Evolutionary conservation across 139 green algal genomes (phyloP), one percentile per base, ranked within the genome.

Genomic region (Chara braunii): DNA sequence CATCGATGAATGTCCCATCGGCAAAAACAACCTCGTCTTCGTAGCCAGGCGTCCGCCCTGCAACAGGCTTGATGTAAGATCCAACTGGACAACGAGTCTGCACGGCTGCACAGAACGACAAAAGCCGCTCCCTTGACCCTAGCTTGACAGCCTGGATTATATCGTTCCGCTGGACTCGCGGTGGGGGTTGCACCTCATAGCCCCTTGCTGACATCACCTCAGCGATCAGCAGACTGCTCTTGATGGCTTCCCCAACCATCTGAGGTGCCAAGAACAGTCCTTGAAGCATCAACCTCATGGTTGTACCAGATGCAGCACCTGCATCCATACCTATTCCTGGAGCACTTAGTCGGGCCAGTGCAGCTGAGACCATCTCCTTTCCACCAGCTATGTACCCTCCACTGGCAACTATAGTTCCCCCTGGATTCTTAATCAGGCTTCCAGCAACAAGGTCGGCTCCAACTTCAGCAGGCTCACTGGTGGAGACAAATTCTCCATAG

Each of bases 401-500:
- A 7, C 87, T 78, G 3, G 86, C 80, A 1, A 82, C 87, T 0
- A 97, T 88, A 36, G 86, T 95, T 44, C 88, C 90, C 9, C 90
- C 90, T 58, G 74, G 79, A 62, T 90, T 95, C 78, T 97, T 97
- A 72, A 97, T 97, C 37, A 97, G 77, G 24, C 68, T 87, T 22
- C 91, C 91, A 84, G 93, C 94, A 33, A 80, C 85, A 37, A 97
- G 78, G 69, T 97, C 91, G 24, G 89, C 91, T 1, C 90, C 90
- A 64, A 54, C 34, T 12, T 51, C 78, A 29, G 78, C 83, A 1
- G 91, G 91, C 83, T 97, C 91, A 28, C 31, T 43, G 29, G 70
- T 63, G 44, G 94, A 90, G 1, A 90, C 91, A 77, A 97, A 97
- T 75, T 97, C 91, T 3, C 91, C 91, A 44, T 97, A 97, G 85